A percentile compares a stretch with the other conserved stretches of the same genome.
Conservation (phyloP, 768 basidiomycete genomes). For the Amylocystis lapponica region DNA sequence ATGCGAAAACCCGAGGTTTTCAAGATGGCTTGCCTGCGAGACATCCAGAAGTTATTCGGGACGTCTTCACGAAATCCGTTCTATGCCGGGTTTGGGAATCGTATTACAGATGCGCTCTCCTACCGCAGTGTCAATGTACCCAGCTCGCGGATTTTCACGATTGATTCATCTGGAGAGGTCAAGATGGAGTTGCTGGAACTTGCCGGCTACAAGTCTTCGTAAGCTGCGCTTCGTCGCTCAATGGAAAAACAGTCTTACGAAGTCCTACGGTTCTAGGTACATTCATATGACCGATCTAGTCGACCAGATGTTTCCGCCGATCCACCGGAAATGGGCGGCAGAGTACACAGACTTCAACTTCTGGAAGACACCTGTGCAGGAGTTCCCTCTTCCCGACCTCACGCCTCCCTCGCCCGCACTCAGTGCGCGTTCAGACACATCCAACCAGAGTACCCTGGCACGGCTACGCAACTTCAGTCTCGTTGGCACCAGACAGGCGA, state of each 20-base stretch:
- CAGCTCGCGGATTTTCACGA: slow-evolving; percentile 93
- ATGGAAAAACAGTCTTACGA: neutral
- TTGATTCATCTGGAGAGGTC: slow-evolving; percentile 90
- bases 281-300: slow-evolving; percentile 99
- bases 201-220: slow-evolving; percentile 96
- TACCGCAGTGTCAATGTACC: slow-evolving; percentile 95
- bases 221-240: slow-evolving; percentile 23
- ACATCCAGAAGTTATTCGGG: slow-evolving; percentile 89
- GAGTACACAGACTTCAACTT: slow-evolving; percentile 98
- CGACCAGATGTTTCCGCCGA: slow-evolving; percentile 98
- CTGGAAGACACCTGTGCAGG: slow-evolving; percentile 81
- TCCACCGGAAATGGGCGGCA: slow-evolving; percentile 80
- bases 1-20: slow-evolving; percentile 99
- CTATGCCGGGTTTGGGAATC: slow-evolving; percentile 96
- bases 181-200: slow-evolving; percentile 96
- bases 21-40: slow-evolving; percentile 98
- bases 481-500: slow-evolving; percentile 42
- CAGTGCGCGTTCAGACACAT: slow-evolving; percentile 88
- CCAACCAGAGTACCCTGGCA: slow-evolving; percentile 64
- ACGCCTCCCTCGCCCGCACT: slow-evolving; percentile 89
- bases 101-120: slow-evolving; percentile 97
- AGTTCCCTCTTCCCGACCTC: slow-evolving; percentile 74
- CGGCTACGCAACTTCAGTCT: slow-evolving; percentile 76
- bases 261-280: slow-evolving; percentile 54
- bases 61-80: slow-evolving; percentile 70